Evolutionary conservation across 2,329 filamentous ascomycete species (phyloP).

Genomic region (Clonostachys byssicola): DNA sequence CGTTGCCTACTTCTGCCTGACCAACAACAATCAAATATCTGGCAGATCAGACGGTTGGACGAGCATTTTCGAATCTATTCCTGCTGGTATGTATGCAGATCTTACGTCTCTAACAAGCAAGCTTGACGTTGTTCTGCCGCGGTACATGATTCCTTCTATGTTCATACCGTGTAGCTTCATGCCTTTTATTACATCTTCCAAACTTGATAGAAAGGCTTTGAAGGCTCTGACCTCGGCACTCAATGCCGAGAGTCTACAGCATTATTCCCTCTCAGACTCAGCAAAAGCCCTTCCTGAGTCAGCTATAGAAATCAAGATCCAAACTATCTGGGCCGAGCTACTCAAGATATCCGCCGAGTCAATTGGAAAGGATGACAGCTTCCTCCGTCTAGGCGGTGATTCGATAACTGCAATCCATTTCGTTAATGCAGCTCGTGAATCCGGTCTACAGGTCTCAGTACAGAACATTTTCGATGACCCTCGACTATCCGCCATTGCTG

Average conservation of each 20-base stretch:
- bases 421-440: conserved; percentile 27
- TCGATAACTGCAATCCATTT: conserved; percentile 40
- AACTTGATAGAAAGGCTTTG: neutral
- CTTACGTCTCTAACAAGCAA: neutral
- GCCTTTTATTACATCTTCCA: conserved; percentile 1
- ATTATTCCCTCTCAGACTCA: neutral
- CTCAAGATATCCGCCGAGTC: conserved; percentile 18
- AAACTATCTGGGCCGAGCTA: conserved; percentile 22
- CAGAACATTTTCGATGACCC: conserved; percentile 32
- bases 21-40: neutral
- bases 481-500: conserved; percentile 34
- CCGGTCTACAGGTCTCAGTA: conserved; percentile 29
- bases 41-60: neutral
- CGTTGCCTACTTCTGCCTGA: neutral
- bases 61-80: neutral
- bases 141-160: conserved; percentile 5
- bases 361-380: conserved; percentile 25
- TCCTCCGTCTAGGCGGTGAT: conserved; percentile 38
- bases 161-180: conserved; percentile 3
- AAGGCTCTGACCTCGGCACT: neutral
- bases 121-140: neutral
- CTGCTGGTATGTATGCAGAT: neutral
- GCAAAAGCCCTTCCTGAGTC: neutral
- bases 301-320: conserved; percentile 23
- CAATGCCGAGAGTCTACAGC: neutral